Conservation (phyloP, 1,284 basidiomycete species). For the Schizophyllum commune region DNA sequence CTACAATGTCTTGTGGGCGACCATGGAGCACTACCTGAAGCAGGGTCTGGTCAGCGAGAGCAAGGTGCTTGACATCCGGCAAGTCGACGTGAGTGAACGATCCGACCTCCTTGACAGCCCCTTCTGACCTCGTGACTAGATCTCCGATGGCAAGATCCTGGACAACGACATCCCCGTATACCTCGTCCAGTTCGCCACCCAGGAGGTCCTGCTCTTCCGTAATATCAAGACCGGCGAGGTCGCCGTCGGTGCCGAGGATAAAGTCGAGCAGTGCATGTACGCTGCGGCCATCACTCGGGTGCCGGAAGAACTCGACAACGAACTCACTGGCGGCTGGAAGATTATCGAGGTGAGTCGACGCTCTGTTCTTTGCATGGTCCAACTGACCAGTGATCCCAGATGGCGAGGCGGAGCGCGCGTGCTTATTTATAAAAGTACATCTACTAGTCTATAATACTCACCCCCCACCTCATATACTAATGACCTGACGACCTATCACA, state of each 20-base stretch:
- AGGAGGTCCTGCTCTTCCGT: slow-evolving; percentile 91
- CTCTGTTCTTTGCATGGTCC: background rate
- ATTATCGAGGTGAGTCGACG: slow-evolving; percentile 74
- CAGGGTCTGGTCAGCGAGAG: slow-evolving; percentile 88
- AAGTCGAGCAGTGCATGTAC: slow-evolving; percentile 91
- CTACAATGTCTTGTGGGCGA: slow-evolving; percentile 96
- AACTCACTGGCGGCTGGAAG: slow-evolving; percentile 98
- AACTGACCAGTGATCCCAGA: slow-evolving; percentile 23
- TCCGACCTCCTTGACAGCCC: background rate
- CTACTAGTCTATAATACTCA: background rate
- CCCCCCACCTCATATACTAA: background rate
- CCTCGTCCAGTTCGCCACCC: slow-evolving; percentile 89
- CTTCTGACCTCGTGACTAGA: slow-evolving; percentile 28
- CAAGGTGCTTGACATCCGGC: slow-evolving; percentile 89
- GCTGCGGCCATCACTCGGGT: slow-evolving; percentile 87
- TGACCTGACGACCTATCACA: background rate
- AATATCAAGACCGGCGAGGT: slow-evolving; percentile 85
- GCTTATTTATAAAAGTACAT: slow-evolving; percentile 32
- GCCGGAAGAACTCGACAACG: slow-evolving; percentile 81
- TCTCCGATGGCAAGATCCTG: slow-evolving; percentile 77
- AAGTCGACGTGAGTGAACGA: slow-evolving; percentile 74
- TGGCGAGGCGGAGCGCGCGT: slow-evolving; percentile 41
- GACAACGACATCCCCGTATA: slow-evolving; percentile 90
- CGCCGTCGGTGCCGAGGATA: slow-evolving; percentile 79
- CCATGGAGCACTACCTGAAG: slow-evolving; percentile 89